Evolutionary conservation across 2,329 filamentous ascomycete species (phyloP), one percentile per base, ranked within the genome.

Genomic region (Amesomyces nigricolor): DNA sequence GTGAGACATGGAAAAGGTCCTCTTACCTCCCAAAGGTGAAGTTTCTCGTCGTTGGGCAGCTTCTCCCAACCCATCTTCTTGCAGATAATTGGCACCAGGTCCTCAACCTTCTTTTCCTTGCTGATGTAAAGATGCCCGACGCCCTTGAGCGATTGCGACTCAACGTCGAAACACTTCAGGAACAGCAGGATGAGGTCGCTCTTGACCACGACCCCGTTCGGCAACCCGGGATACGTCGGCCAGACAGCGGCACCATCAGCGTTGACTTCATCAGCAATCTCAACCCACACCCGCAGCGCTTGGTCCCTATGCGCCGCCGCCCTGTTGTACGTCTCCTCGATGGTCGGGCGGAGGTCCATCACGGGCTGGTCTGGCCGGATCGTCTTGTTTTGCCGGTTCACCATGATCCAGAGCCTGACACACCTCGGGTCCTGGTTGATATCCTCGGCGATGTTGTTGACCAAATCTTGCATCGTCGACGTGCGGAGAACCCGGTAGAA

Each of bases 331-430:
- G 76, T 74, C 56, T 96, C 91, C 63, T 91, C 88, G 13, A 94
- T 76, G 0, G 85, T 91, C 69, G 89, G 87, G 5, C 86, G 79
- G 2, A 83, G 73, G 66, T 95, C 91, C 68, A 82, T 82, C 47
- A 99, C 84, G 0, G 91, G 89, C 56, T 89, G 86, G 67, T 99
- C 94, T 0, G 95, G 94, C 16, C 94, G 84, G 38, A 90, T 87
- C 0, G 94, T 99, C 72, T 96, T 96, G 69, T 99, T 99, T 70
- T 99, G 94, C 10, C 94, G 87, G 68, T 96, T 97, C 1, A 99
- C 94, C 91, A 99, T 96, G 53, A 90, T 83, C 95, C 94, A 99
- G 16, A 96, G 81, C 19, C 94, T 83, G 22, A 97, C 73, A 58
- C 82, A 81, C 54, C 83, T 83, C 0, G 86, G 77, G 44, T 91